Evolutionary conservation across 768 basidiomycete genomes (phyloP).

Genomic region (Suillus plorans): DNA sequence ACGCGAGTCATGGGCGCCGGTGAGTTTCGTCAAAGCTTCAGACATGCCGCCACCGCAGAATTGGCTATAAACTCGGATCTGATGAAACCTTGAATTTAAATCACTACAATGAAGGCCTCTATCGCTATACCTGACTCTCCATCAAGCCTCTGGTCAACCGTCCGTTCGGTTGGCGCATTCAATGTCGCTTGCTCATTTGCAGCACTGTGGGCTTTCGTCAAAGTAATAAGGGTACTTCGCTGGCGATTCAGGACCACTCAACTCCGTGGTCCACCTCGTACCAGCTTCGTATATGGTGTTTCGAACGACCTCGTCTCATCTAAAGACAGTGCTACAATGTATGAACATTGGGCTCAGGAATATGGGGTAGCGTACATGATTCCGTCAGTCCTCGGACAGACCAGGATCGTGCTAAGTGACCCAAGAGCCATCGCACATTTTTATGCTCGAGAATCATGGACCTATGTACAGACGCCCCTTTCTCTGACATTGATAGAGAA

Average conservation of each 20-base stretch:
- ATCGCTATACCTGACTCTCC: neutral
- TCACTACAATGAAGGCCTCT: neutral
- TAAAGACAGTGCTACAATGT: conserved; percentile 33
- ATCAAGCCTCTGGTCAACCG: neutral
- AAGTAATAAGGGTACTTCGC: conserved; percentile 1
- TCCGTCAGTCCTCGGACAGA: conserved; percentile 36
- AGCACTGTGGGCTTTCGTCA: conserved; percentile 9
- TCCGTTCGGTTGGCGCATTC: neutral
- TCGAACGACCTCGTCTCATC: conserved; percentile 25
- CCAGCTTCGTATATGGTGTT: conserved; percentile 44
- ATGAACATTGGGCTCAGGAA: conserved; percentile 43
- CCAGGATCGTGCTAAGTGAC: conserved; percentile 38
- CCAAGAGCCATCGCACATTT: conserved; percentile 51
- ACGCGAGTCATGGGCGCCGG: too few species aligned
- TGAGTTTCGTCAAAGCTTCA: too few species aligned
- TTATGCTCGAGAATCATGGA: conserved; percentile 47
- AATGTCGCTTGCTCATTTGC: neutral
- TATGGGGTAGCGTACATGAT: conserved; percentile 46
- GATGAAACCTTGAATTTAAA: neutral
- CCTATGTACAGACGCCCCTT: conserved; percentile 40
- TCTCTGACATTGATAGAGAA: conserved; percentile 35
- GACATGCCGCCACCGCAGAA: neutral
- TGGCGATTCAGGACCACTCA: conserved; percentile 28
- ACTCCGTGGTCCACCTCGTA: conserved; percentile 43
- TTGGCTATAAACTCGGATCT: neutral